Percentiles rank a stretch among this genome's conserved stretches.
These are phyloP conservation scores for Peronosclerospora sorghi DNA, from an alignment of 352 stramenopile species.

Conservation along the genomic window DNA sequence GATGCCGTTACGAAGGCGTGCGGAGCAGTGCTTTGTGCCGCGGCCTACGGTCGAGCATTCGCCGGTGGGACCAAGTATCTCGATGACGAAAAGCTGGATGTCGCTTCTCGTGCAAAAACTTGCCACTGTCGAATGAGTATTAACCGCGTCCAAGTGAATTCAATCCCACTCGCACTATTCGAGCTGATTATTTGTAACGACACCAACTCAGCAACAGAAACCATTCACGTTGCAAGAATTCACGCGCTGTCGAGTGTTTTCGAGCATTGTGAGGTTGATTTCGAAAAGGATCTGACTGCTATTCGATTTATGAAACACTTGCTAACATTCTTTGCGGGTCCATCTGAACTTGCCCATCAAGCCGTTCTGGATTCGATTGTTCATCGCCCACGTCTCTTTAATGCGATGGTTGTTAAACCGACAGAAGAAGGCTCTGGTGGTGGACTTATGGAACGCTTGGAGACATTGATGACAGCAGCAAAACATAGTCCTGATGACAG, in stretches of 20 bases:
- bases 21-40: constrained; percentile 28
- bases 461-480: constrained; percentile 18
- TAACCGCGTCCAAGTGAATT: constrained; percentile 5
- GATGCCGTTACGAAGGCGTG: constrained; percentile 22
- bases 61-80: constrained; percentile 1
- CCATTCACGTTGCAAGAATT: constrained; percentile 14
- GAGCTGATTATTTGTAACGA: constrained; percentile 15
- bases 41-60: constrained; percentile 13
- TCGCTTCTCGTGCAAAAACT: constrained; percentile 1
- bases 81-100: constrained; percentile 1
- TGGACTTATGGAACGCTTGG: constrained; percentile 29
- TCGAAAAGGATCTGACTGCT: constrained; percentile 9
- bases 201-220: constrained; percentile 1
- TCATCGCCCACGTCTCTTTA: constrained; percentile 15
- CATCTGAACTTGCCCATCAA: constrained; percentile 8
- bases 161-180: constrained; percentile 26
- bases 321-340: constrained; percentile 16
- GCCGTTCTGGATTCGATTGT: constrained; percentile 13
- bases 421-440: constrained; percentile 8
- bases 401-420: constrained; percentile 29
- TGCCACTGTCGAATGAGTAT: constrained; percentile 17
- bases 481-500: constrained; percentile 21
- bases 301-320: constrained; percentile 24
- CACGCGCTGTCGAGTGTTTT: constrained; percentile 25
- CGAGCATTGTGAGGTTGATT: constrained; percentile 31